Conservation (phyloP, 306 rosid species). For the Nissolia schottii region DNA sequence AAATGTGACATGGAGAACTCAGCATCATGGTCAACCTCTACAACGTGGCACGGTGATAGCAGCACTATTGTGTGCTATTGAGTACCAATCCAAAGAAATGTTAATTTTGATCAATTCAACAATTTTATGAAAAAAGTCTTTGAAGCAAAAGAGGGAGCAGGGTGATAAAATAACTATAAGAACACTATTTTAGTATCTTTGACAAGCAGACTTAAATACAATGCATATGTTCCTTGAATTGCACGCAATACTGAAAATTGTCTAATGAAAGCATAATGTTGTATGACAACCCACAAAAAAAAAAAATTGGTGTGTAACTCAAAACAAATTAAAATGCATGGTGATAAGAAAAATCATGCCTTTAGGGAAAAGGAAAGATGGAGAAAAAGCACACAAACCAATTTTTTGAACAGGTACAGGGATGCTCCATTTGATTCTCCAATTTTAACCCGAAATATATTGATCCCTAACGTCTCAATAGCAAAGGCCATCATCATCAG, state of each 20-base stretch:
- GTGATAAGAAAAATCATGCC: neutral
- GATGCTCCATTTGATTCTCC: slow-evolving; percentile 84
- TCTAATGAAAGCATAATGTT: neutral
- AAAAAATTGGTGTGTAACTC: too few species aligned
- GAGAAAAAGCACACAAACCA: slow-evolving; percentile 46
- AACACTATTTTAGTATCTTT: neutral
- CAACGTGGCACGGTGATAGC: too few species aligned
- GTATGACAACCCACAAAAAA: neutral
- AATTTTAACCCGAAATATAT: slow-evolving; percentile 61
- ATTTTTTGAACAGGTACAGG: slow-evolving; percentile 61
- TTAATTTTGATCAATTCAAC: neutral
- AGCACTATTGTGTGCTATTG: too few species aligned
- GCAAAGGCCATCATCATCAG: slow-evolving; percentile 85
- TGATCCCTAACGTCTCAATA: slow-evolving; percentile 60
- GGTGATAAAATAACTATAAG: neutral
- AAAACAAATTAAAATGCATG: neutral
- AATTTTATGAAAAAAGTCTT: slow-evolving; percentile 11
- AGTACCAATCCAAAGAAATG: too few species aligned
- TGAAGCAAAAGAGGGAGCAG: neutral
- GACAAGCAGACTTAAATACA: neutral
- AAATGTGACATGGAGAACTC: too few species aligned
- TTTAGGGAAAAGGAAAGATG: neutral
- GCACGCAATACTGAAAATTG: neutral
- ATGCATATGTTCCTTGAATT: neutral
- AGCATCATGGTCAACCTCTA: too few species aligned